A percentile compares a stretch with the other conserved stretches of the same genome.
Evolutionary conservation across 1,139 yeast species (phyloP).

Genomic region (Kluyveromyces marxianus): DNA sequence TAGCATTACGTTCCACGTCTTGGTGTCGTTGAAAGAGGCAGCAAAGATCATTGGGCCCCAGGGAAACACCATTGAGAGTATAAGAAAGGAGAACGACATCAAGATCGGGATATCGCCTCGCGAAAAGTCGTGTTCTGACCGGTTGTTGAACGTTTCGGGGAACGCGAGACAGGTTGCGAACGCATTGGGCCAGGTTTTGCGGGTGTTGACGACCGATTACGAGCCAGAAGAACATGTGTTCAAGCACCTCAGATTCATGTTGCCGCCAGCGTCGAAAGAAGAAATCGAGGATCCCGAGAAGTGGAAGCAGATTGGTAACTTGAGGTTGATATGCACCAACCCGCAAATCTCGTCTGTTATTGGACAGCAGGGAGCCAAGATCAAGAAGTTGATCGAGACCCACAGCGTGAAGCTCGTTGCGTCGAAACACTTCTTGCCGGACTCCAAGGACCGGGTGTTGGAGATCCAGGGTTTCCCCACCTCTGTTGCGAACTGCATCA

Average conservation of each 20-base stretch:
- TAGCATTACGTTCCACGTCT: constrained; percentile 40
- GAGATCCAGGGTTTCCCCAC: constrained; percentile 80
- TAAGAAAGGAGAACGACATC: constrained; percentile 70
- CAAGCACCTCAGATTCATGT: constrained; percentile 29
- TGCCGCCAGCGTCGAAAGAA: constrained; percentile 24
- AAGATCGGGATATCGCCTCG: constrained; percentile 87
- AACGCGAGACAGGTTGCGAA: constrained; percentile 64
- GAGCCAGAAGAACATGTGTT: constrained; percentile 21
- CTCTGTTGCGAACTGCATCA: constrained; percentile 62
- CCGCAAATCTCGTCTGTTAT: constrained; percentile 87
- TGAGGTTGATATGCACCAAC: constrained; percentile 74
- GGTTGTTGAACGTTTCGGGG: constrained; percentile 79
- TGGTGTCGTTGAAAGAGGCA: constrained; percentile 81
- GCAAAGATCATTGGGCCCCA: constrained; percentile 87
- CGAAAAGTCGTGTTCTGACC: constrained; percentile 73
- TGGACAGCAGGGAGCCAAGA: constrained; percentile 78
- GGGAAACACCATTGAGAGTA: constrained; percentile 72
- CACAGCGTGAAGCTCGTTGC: constrained; percentile 79
- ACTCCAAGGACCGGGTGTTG: constrained; percentile 79
- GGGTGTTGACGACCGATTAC: constrained; percentile 38
- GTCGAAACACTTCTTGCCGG: constrained; percentile 75
- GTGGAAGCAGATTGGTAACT: constrained; percentile 26
- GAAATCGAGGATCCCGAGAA: constrained; percentile 21
- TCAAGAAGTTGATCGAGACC: constrained; percentile 69
- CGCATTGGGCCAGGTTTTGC: constrained; percentile 67